Conservation (phyloP, 768 basidiomycete species). For the Sporobolomyces phaffii region DNA sequence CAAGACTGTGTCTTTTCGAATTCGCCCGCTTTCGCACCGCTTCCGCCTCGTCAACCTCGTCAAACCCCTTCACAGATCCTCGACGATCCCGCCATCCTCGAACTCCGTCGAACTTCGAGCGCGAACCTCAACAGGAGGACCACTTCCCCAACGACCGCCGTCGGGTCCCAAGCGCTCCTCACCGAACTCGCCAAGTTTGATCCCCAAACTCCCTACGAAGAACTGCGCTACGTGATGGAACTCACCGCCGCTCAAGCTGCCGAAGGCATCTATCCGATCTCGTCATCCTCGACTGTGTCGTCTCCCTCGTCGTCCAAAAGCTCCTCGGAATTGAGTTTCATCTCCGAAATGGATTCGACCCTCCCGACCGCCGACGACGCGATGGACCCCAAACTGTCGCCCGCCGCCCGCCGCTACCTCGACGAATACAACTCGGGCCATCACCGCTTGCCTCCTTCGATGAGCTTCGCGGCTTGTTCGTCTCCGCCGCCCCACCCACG, state of each 20-base stretch:
- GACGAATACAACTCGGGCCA: conserved; percentile 3
- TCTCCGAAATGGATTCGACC: neutral
- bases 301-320: neutral
- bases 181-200: conserved; percentile 1
- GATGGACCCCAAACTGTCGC: neutral
- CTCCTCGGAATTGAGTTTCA: neutral
- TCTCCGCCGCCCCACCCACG: neutral
- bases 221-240: conserved; percentile 5
- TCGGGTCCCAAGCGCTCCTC: neutral
- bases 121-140: neutral
- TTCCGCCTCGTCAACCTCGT: too few relatives aligned
- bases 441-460: neutral
- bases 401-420: neutral
- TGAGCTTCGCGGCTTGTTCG: neutral
- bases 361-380: neutral
- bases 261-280: neutral
- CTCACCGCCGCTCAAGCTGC: neutral
- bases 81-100: conserved; percentile 1
- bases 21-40: too few relatives aligned
- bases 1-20: too few relatives aligned
- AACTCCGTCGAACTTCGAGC: neutral
- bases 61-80: neutral
- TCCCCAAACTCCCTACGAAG: neutral
- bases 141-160: too few relatives aligned
- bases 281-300: neutral